Percentiles rank a stretch among this genome's conserved stretches.
These are phyloP conservation scores for Aspergillus cavernicola DNA, from an alignment of 495 filamentous ascomycete species.

Conservation along the genomic window DNA sequence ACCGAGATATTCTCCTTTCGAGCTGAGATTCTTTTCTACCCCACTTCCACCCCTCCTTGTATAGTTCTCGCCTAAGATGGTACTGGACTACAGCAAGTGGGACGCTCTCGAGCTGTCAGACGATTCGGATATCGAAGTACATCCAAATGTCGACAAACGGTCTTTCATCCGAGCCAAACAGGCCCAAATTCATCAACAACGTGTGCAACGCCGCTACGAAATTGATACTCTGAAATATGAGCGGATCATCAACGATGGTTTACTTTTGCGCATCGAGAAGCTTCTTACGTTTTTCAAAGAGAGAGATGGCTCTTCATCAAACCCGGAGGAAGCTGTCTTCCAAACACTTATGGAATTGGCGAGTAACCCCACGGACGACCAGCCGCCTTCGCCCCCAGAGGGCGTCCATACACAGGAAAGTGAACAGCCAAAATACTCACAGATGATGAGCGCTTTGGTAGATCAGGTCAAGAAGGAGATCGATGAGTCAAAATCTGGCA, in stretches of 20 bases:
- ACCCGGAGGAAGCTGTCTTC: slow-evolving; percentile 80
- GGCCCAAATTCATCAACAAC: slow-evolving; percentile 89
- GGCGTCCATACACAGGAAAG: slow-evolving; percentile 72
- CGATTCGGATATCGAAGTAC: slow-evolving; percentile 96
- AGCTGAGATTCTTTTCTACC: slow-evolving; percentile 6
- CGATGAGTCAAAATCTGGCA: slow-evolving; percentile 60
- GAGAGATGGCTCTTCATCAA: slow-evolving; percentile 65
- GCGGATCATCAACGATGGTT: slow-evolving; percentile 84
- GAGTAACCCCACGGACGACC: slow-evolving; percentile 65
- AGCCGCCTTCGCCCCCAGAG: slow-evolving; percentile 65
- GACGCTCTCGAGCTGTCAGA: slow-evolving; percentile 93
- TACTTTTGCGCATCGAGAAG: slow-evolving; percentile 75
- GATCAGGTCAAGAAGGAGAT: slow-evolving; percentile 93
- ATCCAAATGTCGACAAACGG: slow-evolving; percentile 97
- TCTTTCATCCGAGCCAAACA: slow-evolving; percentile 99
- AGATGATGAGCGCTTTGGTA: slow-evolving; percentile 90
- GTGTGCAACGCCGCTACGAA: slow-evolving; percentile 75
- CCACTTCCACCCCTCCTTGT: slow-evolving; percentile 22
- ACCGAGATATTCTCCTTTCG: neutral
- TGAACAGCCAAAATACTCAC: slow-evolving; percentile 80
- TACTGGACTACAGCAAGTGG: slow-evolving; percentile 96
- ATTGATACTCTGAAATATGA: slow-evolving; percentile 93
- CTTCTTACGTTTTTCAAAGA: slow-evolving; percentile 67
- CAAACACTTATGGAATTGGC: slow-evolving; percentile 78
- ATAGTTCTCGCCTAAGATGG: slow-evolving; percentile 54